Evolutionary conservation across 2,329 filamentous ascomycete species (phyloP).

Genomic region (Amauroascus niger): DNA sequence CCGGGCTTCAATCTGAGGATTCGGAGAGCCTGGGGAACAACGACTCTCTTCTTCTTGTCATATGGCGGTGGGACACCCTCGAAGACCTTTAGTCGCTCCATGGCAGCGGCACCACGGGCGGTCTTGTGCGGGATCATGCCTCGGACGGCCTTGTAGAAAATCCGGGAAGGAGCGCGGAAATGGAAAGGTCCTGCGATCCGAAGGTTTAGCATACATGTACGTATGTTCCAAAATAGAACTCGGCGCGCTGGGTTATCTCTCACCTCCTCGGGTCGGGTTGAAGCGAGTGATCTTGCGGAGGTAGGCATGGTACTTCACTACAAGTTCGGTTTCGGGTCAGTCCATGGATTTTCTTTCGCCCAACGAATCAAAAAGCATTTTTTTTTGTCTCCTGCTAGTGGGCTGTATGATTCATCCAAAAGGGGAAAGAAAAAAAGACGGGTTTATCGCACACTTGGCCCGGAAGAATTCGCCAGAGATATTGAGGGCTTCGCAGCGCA

Average conservation of each 20-base stretch:
- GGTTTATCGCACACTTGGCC: slow-evolving; percentile 83
- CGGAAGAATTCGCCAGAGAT: slow-evolving; percentile 99
- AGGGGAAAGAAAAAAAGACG: slow-evolving; percentile 15
- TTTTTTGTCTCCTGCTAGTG: too few relatives aligned
- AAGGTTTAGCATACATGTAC: slow-evolving; percentile 14
- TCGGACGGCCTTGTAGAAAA: slow-evolving; percentile 99
- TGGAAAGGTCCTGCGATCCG: slow-evolving; percentile 77
- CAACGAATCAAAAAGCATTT: too few relatives aligned
- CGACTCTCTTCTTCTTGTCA: slow-evolving; percentile 99
- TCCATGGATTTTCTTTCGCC: too few relatives aligned
- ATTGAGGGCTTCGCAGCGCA: slow-evolving; percentile 98
- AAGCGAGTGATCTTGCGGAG: slow-evolving; percentile 99
- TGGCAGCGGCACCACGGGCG: slow-evolving; percentile 84
- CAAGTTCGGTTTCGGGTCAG: slow-evolving; percentile 24
- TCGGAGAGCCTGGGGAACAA: slow-evolving; percentile 95
- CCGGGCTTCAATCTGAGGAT: slow-evolving; percentile 95
- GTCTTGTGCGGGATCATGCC: slow-evolving; percentile 99
- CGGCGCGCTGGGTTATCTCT: too few relatives aligned
- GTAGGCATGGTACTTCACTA: slow-evolving; percentile 99
- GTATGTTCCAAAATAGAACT: not conserved
- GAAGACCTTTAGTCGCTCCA: slow-evolving; percentile 99
- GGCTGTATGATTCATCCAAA: too few relatives aligned
- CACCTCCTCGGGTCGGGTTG: slow-evolving; percentile 98
- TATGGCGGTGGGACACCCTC: slow-evolving; percentile 98
- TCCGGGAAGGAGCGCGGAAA: slow-evolving; percentile 97